Percentiles rank a stretch among this genome's conserved stretches.
phyloP scores from a whole-genome alignment of 192 early-diverging fungal species.

The Coemansia sp. region DNA sequence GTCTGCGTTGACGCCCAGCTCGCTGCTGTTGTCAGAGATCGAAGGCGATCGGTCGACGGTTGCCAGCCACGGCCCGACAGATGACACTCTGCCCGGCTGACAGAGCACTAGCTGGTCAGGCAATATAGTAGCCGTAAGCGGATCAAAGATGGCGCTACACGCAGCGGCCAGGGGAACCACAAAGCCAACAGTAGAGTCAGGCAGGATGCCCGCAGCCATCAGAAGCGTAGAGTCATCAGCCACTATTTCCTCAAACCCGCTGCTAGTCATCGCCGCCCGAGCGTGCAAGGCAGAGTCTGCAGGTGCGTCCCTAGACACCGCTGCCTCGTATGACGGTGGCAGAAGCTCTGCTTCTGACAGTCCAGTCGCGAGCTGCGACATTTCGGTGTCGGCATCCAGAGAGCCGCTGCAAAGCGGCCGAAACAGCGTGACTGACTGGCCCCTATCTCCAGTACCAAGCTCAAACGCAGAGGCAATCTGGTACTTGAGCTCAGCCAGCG shows the following conservation, averaged over 20 bases:
- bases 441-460: neutral
- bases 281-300: neutral
- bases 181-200: slow-evolving; percentile 16
- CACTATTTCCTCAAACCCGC: neutral
- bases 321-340: slow-evolving; percentile 24
- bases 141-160: neutral
- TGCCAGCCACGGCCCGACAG: neutral
- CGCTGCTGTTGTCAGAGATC: neutral
- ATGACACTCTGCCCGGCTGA: neutral
- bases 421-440: slow-evolving; percentile 3
- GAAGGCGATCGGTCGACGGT: slow-evolving; percentile 1
- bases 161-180: neutral
- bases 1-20: slow-evolving; percentile 1
- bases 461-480: slow-evolving; percentile 12
- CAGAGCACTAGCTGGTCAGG: neutral
- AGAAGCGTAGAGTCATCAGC: slow-evolving; percentile 5
- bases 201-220: slow-evolving; percentile 18
- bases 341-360: neutral
- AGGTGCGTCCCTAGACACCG: neutral
- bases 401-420: neutral
- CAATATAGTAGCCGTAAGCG: neutral
- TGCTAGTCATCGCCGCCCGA: slow-evolving; percentile 2
- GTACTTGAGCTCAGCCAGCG: slow-evolving; percentile 24
- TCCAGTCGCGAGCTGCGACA: neutral
- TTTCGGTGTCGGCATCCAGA: neutral